These are phyloP conservation scores for Lachnellula hyalina DNA, from an alignment of 2,329 filamentous ascomycete genomes.

Conservation along the genomic window DNA sequence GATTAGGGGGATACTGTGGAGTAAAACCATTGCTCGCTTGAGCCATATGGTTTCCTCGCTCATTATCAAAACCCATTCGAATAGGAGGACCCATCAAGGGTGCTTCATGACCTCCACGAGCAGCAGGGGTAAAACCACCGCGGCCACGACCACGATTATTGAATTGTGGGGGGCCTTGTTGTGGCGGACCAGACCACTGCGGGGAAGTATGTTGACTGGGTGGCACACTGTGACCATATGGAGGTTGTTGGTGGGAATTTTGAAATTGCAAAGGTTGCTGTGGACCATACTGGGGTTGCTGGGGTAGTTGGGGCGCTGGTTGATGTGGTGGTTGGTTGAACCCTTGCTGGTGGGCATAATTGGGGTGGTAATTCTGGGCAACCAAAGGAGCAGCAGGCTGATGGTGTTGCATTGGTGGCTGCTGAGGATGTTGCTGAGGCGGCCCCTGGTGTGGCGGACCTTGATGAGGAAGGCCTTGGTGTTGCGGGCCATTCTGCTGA, in stretches of 20 bases:
- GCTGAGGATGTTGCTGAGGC: conserved; percentile 24
- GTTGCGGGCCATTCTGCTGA: conserved; percentile 18
- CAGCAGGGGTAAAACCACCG: conserved; percentile 33
- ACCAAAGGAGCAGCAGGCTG: conserved; percentile 40
- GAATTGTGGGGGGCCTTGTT: conserved; percentile 35
- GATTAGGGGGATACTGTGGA: conserved; percentile 31
- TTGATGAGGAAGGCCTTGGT: conserved; percentile 12
- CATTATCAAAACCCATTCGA: conserved; percentile 48
- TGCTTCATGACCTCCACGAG: conserved; percentile 37
- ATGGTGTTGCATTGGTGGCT: conserved; percentile 32
- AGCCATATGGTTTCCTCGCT: conserved; percentile 37
- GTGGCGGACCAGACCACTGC: conserved; percentile 18
- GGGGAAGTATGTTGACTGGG: conserved; percentile 31
- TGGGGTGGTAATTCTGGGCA: conserved; percentile 52
- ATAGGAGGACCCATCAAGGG: conserved; percentile 51
- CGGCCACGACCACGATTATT: conserved; percentile 29
- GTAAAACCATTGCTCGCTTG: conserved; percentile 42
- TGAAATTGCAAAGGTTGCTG: conserved; percentile 29
- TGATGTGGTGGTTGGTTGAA: conserved; percentile 39
- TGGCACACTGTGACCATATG: conserved; percentile 33
- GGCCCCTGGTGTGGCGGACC: conserved; percentile 21
- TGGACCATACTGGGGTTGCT: conserved; percentile 35
- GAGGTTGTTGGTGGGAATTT: conserved; percentile 23
- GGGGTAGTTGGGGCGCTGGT: conserved; percentile 41
- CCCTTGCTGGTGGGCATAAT: conserved; percentile 48